A percentile compares a stretch with the other conserved stretches of the same genome.
Conservation (phyloP, 257 asterid species). For the Salvia miltiorrhiza region DNA sequence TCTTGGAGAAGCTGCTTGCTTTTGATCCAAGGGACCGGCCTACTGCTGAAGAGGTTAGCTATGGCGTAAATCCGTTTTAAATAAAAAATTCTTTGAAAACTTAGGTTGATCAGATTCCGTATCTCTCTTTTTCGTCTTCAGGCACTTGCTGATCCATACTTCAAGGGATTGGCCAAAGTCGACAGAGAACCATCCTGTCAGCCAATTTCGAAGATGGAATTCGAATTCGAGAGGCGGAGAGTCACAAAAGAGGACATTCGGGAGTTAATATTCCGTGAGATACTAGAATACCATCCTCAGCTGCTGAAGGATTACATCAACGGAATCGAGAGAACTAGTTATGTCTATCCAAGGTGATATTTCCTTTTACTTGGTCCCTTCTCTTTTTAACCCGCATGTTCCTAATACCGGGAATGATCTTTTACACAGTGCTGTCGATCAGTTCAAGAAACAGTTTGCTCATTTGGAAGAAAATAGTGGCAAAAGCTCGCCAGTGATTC, state of each 20-base stretch:
- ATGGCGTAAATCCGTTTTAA: neutral
- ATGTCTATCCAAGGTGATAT: slow-evolving; percentile 73
- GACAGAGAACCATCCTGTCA: slow-evolving; percentile 84
- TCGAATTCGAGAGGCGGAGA: slow-evolving; percentile 83
- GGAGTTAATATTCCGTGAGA: slow-evolving; percentile 79
- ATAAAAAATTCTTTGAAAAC: neutral
- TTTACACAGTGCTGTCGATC: slow-evolving; percentile 72
- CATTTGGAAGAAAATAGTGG: slow-evolving; percentile 77
- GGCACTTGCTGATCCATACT: slow-evolving; percentile 87
- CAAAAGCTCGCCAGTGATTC: slow-evolving; percentile 49
- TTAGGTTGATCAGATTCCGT: neutral
- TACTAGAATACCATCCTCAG: slow-evolving; percentile 85
- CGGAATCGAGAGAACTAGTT: slow-evolving; percentile 68
- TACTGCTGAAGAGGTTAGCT: slow-evolving; percentile 76
- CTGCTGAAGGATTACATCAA: slow-evolving; percentile 72
- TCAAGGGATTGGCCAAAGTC: slow-evolving; percentile 66
- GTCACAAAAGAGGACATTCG: slow-evolving; percentile 80
- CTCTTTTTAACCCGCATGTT: neutral
- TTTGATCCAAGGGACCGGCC: slow-evolving; percentile 96
- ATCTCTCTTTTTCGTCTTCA: slow-evolving; percentile 23
- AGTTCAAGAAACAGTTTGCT: slow-evolving; percentile 75
- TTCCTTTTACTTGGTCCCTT: neutral
- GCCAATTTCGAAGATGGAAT: slow-evolving; percentile 80
- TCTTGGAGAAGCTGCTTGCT: slow-evolving; percentile 72
- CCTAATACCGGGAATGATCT: slow-evolving; percentile 6